These are phyloP conservation scores for Caryopteris hybrid DNA, from an alignment of 305 asterid genomes.

Conservation along the genomic window DNA sequence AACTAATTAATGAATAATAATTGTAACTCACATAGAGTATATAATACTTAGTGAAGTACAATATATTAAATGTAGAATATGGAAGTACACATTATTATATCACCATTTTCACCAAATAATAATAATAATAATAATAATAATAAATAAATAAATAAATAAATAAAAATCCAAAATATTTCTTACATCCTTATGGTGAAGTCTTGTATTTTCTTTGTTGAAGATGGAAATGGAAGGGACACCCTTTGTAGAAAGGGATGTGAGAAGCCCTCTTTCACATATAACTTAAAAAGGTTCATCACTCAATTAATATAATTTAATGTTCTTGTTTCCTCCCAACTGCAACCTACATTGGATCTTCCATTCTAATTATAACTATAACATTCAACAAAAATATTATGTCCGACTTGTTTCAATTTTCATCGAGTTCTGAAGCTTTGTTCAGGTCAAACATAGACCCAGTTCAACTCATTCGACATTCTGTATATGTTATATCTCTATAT, in stretches of 20 bases:
- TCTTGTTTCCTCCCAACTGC: conserved; percentile 10
- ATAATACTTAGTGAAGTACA: background rate
- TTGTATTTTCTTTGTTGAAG: background rate
- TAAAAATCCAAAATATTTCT: background rate
- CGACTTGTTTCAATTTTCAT: too few relatives aligned
- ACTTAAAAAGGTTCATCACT: background rate
- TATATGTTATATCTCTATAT: too few relatives aligned
- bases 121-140: too few relatives aligned
- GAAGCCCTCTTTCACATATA: background rate
- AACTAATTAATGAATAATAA: background rate
- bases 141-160: too few relatives aligned
- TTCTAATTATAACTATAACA: background rate
- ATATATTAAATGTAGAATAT: background rate
- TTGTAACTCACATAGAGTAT: background rate
- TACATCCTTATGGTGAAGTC: background rate
- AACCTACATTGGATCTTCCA: background rate
- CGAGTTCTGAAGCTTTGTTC: too few relatives aligned
- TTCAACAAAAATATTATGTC: too few relatives aligned
- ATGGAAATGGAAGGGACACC: background rate
- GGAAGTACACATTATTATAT: background rate
- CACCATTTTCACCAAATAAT: background rate
- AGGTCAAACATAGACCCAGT: too few relatives aligned
- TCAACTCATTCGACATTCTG: too few relatives aligned
- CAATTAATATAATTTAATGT: conserved; percentile 4
- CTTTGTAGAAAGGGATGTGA: conserved; percentile 14